Conservation (phyloP, 495 filamentous ascomycete genomes). For the Penicillium egyptiacum region DNA sequence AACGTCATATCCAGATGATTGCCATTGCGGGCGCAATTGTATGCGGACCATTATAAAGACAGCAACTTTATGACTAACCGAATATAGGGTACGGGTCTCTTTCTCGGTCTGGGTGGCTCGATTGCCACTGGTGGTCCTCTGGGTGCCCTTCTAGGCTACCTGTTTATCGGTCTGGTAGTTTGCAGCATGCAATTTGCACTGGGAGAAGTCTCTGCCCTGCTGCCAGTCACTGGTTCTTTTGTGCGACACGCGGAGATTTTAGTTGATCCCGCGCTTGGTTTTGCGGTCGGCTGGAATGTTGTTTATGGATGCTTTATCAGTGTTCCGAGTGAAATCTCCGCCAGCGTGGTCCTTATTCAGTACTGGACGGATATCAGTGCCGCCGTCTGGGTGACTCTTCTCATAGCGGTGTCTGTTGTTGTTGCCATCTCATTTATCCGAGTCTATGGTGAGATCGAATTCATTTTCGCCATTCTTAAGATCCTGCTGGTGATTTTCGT, state of each 20-base stretch:
- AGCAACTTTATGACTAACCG: not conserved
- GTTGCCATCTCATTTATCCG: slow-evolving; percentile 55
- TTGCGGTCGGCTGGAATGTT: slow-evolving; percentile 61
- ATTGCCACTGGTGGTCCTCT: slow-evolving; percentile 59
- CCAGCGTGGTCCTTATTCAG: slow-evolving; percentile 58
- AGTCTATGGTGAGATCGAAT: slow-evolving; percentile 47
- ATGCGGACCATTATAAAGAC: slow-evolving; percentile 1
- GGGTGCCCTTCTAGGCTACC: slow-evolving; percentile 57
- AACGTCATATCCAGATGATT: slow-evolving; percentile 59
- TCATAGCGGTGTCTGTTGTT: slow-evolving; percentile 53
- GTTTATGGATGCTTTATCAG: slow-evolving; percentile 58
- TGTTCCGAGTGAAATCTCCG: slow-evolving; percentile 63
- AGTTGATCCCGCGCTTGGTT: slow-evolving; percentile 59
- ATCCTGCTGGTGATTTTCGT: slow-evolving; percentile 53
- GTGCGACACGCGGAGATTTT: slow-evolving; percentile 52
- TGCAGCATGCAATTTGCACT: slow-evolving; percentile 43
- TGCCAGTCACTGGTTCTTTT: slow-evolving; percentile 47
- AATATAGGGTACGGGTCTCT: slow-evolving; percentile 57
- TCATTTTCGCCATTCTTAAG: slow-evolving; percentile 44
- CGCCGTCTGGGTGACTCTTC: slow-evolving; percentile 54
- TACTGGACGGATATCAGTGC: slow-evolving; percentile 59
- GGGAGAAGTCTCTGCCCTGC: slow-evolving; percentile 44
- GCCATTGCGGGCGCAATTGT: slow-evolving; percentile 59
- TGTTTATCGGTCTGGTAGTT: slow-evolving; percentile 40
- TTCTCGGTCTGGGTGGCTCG: slow-evolving; percentile 59